phyloP scores from a whole-genome alignment of 495 filamentous ascomycete species.

The Talaromyces wortmannii region DNA sequence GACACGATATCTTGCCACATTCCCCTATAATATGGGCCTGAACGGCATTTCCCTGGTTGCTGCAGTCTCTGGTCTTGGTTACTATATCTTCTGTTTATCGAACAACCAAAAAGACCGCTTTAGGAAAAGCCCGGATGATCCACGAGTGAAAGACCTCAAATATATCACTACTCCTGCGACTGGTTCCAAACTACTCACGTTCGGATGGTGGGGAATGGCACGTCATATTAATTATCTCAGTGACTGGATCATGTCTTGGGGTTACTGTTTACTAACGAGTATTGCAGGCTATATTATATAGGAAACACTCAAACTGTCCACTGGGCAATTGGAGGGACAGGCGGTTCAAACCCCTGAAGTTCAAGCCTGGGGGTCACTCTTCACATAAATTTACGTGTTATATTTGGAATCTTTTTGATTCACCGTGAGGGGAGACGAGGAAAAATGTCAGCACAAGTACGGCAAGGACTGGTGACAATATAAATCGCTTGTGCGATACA shows the following conservation, averaged over 20 bases:
- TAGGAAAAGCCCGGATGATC: constrained; percentile 80
- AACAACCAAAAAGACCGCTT: constrained; percentile 96
- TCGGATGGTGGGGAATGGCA: constrained; percentile 91
- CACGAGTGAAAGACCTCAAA: constrained; percentile 68
- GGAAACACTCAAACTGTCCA: constrained; percentile 33
- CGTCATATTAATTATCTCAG: constrained; percentile 96
- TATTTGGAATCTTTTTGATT: constrained; percentile 83
- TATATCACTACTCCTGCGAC: constrained; percentile 85
- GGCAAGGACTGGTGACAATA: constrained; percentile 92
- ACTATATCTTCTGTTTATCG: constrained; percentile 81
- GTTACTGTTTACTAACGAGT: constrained; percentile 85
- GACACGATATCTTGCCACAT: constrained; percentile 79
- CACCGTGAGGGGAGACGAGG: constrained; percentile 87
- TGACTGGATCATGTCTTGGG: constrained; percentile 92
- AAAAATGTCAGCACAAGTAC: constrained; percentile 89
- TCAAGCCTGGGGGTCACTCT: constrained; percentile 71
- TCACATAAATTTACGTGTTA: constrained; percentile 92
- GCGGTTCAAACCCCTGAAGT: constrained; percentile 62
- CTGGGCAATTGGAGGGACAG: constrained; percentile 47
- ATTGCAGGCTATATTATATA: constrained; percentile 68
- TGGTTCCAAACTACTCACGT: constrained; percentile 72
- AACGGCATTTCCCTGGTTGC: constrained; percentile 54
- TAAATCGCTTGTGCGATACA: constrained; percentile 70
- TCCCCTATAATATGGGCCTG: constrained; percentile 70
- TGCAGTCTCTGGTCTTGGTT: constrained; percentile 60